Conservation (phyloP, 164 flowering plant species). For the Aristolochia californica region DNA sequence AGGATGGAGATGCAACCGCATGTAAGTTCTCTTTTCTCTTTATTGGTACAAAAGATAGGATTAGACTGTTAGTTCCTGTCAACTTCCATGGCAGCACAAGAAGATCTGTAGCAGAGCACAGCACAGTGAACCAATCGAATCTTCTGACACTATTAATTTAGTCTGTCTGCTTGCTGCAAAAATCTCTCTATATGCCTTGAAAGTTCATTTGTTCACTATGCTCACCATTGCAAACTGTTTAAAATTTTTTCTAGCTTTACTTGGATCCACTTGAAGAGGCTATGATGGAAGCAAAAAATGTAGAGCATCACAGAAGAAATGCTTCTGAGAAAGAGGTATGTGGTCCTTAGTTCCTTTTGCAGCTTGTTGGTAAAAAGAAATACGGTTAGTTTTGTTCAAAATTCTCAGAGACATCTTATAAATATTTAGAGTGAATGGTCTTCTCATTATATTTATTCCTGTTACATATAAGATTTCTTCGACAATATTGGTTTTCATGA, state of each 20-base stretch:
- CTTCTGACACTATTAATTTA: background rate
- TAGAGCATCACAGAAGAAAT: conserved; percentile 87
- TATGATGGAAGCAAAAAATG: conserved; percentile 42
- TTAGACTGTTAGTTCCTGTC: background rate
- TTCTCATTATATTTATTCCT: too few species aligned
- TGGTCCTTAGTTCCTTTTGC: background rate
- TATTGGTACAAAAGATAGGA: background rate
- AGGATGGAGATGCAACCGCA: conserved; percentile 95
- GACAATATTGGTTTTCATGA: too few species aligned
- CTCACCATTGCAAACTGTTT: background rate
- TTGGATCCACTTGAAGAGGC: conserved; percentile 92
- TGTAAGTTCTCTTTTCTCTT: conserved; percentile 38
- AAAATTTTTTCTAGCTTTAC: conserved; percentile 34
- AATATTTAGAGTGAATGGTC: too few species aligned
- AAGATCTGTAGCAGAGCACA: too few species aligned
- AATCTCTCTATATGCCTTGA: too few species aligned
- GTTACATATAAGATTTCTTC: too few species aligned
- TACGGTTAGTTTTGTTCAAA: background rate
- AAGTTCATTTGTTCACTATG: conserved; percentile 1
- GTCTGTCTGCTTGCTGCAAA: background rate
- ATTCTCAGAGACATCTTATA: background rate
- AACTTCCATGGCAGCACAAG: too few species aligned
- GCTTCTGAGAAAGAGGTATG: conserved; percentile 81
- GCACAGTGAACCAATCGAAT: background rate
- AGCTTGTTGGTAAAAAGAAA: background rate